Percentiles rank a stretch among this genome's conserved stretches.
These are phyloP conservation scores for Vicia sativa DNA, from an alignment of 306 rosid species.

Conservation along the genomic window DNA sequence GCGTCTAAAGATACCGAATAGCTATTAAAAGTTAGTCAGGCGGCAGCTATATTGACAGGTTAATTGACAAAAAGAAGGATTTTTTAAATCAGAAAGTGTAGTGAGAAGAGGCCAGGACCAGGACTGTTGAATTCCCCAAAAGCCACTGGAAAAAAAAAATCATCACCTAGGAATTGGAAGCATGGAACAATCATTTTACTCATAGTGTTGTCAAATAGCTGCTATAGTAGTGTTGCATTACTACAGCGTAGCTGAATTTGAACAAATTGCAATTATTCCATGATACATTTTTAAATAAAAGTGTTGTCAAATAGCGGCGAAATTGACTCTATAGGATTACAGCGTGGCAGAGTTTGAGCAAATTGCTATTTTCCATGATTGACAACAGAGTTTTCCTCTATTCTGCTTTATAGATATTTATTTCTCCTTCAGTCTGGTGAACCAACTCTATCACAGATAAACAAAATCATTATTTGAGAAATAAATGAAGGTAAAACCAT, in stretches of 20 bases:
- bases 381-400: slow-evolving; percentile 8
- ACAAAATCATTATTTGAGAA: neutral
- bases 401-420: neutral
- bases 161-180: neutral
- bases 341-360: neutral
- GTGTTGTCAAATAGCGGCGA: neutral
- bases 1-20: neutral
- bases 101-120: neutral
- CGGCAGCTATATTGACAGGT: neutral
- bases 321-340: neutral
- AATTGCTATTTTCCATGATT: neutral
- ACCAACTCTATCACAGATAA: neutral
- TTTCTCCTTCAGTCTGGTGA: slow-evolving; percentile 1
- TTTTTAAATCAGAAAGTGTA: neutral
- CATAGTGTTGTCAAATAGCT: neutral
- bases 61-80: neutral
- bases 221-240: neutral
- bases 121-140: neutral
- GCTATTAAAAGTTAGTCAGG: slow-evolving; percentile 5
- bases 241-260: neutral
- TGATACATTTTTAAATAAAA: neutral
- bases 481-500: neutral
- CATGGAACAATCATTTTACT: neutral
- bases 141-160: neutral
- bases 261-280: neutral